phyloP scores from a whole-genome alignment of 805 yeast species.

The Yarrowia keelungensis region DNA sequence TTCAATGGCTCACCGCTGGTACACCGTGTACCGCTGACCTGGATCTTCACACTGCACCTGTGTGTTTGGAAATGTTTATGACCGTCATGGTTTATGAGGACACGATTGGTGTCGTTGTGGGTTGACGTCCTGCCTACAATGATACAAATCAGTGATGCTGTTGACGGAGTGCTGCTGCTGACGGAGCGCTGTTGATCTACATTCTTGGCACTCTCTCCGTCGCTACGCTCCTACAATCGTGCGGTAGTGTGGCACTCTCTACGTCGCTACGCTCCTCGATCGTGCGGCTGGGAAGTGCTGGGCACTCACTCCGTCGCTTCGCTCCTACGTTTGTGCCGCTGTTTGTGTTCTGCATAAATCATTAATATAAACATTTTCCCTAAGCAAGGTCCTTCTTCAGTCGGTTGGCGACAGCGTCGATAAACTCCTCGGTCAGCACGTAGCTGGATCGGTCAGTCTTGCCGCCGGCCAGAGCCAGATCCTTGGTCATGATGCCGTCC shows the following conservation, averaged over 20 bases:
- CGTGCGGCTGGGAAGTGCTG: neutral
- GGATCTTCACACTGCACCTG: too few species aligned
- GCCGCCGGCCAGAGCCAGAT: conserved; percentile 88
- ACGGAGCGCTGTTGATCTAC: too few species aligned
- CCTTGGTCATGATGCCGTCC: conserved; percentile 95
- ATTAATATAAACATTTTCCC: conserved; percentile 29
- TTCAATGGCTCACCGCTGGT: too few species aligned
- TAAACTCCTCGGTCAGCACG: conserved; percentile 91
- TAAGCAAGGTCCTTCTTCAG: conserved; percentile 51
- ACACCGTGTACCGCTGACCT: too few species aligned
- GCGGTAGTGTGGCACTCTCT: neutral
- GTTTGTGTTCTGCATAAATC: conserved; percentile 2
- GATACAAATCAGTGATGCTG: too few species aligned
- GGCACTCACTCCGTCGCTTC: conserved; percentile 1
- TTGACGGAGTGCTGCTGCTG: too few species aligned
- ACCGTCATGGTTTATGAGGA: too few species aligned
- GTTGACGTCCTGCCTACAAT: too few species aligned
- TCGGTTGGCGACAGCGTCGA: conserved; percentile 78
- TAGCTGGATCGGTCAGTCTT: conserved; percentile 80
- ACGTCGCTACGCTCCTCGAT: neutral
- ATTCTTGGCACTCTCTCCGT: too few species aligned
- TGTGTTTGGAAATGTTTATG: too few species aligned
- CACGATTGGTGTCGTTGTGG: too few species aligned
- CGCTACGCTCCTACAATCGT: too few species aligned
- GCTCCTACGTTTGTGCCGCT: neutral